Evolutionary conservation across 208 protist genomes (phyloP).

Genomic region (Acanthamoeba healyi): DNA sequence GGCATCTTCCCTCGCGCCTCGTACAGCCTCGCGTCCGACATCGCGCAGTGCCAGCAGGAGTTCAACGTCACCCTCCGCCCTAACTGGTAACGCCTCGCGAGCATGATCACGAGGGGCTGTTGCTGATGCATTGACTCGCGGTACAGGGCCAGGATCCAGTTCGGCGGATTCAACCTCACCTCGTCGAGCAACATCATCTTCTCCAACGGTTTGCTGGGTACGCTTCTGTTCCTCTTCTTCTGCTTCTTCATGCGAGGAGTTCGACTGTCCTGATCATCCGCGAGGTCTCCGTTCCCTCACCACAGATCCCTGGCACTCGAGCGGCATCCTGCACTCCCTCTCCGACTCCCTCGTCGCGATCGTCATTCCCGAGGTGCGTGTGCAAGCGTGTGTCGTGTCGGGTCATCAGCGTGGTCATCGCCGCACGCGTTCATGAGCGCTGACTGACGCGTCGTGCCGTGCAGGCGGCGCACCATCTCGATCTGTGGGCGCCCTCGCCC

Average conservation of each 20-base stretch:
- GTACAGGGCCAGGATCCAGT: constrained; percentile 1
- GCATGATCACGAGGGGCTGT: not conserved
- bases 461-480: not conserved
- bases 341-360: constrained; percentile 75
- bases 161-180: constrained; percentile 33
- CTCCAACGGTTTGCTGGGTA: constrained; percentile 89
- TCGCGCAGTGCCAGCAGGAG: constrained; percentile 24
- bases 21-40: not conserved
- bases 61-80: constrained; percentile 66
- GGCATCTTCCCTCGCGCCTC: constrained; percentile 80
- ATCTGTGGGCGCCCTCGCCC: not conserved
- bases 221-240: not conserved
- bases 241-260: too few species aligned
- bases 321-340: constrained; percentile 71
- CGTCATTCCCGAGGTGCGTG: constrained; percentile 34
- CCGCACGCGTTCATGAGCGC: too few species aligned
- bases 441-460: too few species aligned
- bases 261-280: too few species aligned
- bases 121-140: not conserved
- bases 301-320: constrained; percentile 89
- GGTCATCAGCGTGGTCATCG: not conserved
- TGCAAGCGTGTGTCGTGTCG: too few species aligned
- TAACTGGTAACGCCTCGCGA: constrained; percentile 69
- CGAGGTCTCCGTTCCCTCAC: too few species aligned
- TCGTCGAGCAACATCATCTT: constrained; percentile 91